Percentiles rank a stretch among this genome's conserved stretches.
phyloP scores from a whole-genome alignment of 768 basidiomycete genomes.

The Trametes elegans region DNA sequence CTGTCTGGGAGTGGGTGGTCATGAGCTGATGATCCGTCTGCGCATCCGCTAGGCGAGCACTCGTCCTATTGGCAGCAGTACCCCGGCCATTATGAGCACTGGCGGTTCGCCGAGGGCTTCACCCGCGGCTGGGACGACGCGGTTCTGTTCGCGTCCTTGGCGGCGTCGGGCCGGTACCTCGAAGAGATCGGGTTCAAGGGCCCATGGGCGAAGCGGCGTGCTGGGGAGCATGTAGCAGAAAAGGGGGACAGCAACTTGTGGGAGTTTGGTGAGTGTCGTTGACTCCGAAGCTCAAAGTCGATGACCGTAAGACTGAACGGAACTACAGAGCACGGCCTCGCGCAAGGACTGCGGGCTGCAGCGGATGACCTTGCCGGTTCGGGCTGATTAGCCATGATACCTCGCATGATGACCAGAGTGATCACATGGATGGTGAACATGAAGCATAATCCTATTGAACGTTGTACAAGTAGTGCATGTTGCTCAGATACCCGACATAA shows the following conservation, averaged over 20 bases:
- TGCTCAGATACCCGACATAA: background rate
- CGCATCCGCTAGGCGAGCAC: slow-evolving; percentile 54
- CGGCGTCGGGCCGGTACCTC: slow-evolving; percentile 3
- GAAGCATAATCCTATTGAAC: no score
- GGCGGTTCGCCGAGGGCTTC: slow-evolving; percentile 67
- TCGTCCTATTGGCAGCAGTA: slow-evolving; percentile 46
- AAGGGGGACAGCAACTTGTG: slow-evolving; percentile 48
- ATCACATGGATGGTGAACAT: no score
- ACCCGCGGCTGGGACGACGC: slow-evolving; percentile 71
- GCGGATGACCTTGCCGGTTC: background rate
- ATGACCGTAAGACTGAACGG: background rate
- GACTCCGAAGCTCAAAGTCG: background rate
- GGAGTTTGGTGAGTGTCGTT: slow-evolving; percentile 53
- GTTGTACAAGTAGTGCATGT: background rate
- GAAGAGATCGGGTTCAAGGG: background rate
- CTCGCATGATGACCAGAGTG: no score
- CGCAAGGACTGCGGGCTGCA: slow-evolving; percentile 41
- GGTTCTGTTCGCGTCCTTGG: slow-evolving; percentile 42
- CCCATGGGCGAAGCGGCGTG: slow-evolving; percentile 48
- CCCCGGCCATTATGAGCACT: slow-evolving; percentile 61
- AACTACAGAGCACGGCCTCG: slow-evolving; percentile 55
- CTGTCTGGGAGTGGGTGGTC: background rate
- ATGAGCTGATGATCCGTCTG: no score
- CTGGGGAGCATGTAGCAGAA: slow-evolving; percentile 41
- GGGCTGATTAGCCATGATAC: no score